Evolutionary conservation across 192 early-diverging fungal species (phyloP).

Genomic region (Entomortierella lignicola): DNA sequence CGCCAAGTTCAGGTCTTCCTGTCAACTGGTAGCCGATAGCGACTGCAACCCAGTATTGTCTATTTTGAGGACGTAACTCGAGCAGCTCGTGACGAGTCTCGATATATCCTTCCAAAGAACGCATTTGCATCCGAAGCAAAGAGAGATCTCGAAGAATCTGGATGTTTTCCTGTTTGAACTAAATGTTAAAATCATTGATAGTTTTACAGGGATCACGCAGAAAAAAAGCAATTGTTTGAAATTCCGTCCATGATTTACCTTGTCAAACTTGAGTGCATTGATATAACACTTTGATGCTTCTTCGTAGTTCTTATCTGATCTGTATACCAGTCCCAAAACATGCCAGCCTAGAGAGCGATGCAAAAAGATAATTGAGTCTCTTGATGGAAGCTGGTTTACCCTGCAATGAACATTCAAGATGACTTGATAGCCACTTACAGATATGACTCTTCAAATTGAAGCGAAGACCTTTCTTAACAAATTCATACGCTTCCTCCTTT

Average conservation of each 20-base stretch:
- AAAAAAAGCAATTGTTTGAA: too few species aligned
- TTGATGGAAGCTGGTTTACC: too few species aligned
- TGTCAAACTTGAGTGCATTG: constrained; percentile 86
- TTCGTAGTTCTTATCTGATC: constrained; percentile 91
- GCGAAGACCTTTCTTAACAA: constrained; percentile 86
- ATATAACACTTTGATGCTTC: constrained; percentile 94
- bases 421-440: constrained; percentile 66
- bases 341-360: constrained; percentile 83
- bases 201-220: not conserved
- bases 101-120: constrained; percentile 85
- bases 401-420: not conserved
- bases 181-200: not conserved
- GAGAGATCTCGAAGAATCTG: constrained; percentile 93
- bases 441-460: constrained; percentile 87
- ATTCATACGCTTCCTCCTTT: constrained; percentile 90
- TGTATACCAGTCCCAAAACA: constrained; percentile 92
- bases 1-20: constrained; percentile 75
- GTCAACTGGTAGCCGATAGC: constrained; percentile 86
- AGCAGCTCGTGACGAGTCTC: constrained; percentile 78
- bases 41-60: constrained; percentile 85
- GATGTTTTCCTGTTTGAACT: constrained; percentile 73
- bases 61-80: constrained; percentile 71
- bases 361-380: too few species aligned
- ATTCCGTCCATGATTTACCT: constrained; percentile 53
- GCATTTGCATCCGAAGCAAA: constrained; percentile 85